Evolutionary conservation across 2,329 filamentous ascomycete genomes (phyloP).

Genomic region (Claviceps sp.): DNA sequence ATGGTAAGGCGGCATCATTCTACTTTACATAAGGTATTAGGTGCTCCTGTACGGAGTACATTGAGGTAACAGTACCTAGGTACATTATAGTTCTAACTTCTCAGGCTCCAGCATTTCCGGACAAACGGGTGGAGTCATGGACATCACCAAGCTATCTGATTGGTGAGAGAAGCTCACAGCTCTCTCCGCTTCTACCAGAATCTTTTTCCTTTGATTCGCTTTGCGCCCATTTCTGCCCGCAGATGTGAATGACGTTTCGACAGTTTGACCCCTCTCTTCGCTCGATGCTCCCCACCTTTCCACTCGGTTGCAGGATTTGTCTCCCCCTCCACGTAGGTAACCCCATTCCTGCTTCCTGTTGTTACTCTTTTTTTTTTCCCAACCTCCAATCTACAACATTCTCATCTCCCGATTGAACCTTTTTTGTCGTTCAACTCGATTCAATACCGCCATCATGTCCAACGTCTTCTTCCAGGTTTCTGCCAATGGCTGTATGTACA

Average conservation of each 20-base stretch:
- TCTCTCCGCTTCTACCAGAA: neutral
- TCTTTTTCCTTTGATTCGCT: neutral
- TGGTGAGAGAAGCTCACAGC: slow-evolving; percentile 1
- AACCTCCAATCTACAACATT: neutral
- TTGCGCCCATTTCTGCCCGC: neutral
- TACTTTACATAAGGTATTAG: too few species aligned
- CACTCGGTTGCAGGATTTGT: neutral
- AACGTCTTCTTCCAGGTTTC: slow-evolving; percentile 9
- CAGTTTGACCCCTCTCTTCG: slow-evolving; percentile 3
- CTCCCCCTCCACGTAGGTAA: neutral
- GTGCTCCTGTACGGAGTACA: too few species aligned
- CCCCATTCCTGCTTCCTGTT: neutral
- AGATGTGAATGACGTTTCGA: slow-evolving; percentile 6
- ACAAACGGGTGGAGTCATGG: neutral
- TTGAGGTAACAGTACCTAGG: too few species aligned
- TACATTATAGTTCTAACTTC: too few species aligned
- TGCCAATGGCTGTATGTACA: slow-evolving; percentile 7
- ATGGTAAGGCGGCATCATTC: too few species aligned
- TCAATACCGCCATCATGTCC: slow-evolving; percentile 1
- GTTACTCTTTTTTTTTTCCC: neutral
- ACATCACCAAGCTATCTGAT: neutral
- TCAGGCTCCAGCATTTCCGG: neutral
- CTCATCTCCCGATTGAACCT: neutral
- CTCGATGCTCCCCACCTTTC: neutral
- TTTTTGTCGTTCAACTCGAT: neutral